Evolutionary conservation across 495 filamentous ascomycete genomes (phyloP).

Genomic region (Mycothermus thermophilus): DNA sequence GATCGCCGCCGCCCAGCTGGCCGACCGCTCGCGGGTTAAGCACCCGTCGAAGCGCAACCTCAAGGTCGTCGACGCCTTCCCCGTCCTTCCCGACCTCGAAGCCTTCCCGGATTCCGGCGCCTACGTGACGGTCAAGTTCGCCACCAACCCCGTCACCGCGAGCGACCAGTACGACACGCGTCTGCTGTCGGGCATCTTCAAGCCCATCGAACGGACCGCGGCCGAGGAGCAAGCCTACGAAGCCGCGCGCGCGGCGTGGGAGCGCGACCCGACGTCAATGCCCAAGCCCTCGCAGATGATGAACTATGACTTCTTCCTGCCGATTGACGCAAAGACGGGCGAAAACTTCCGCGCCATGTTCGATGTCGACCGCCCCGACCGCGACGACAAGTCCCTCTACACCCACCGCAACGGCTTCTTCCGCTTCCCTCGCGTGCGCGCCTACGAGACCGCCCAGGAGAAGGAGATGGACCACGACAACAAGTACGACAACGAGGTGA

Average conservation of each 20-base stretch:
- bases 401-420: constrained; percentile 43
- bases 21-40: constrained; percentile 59
- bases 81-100: constrained; percentile 76
- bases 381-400: constrained; percentile 54
- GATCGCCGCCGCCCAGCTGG: constrained; percentile 48
- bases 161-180: constrained; percentile 56
- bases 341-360: constrained; percentile 60
- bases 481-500: constrained; percentile 43
- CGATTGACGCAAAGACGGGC: constrained; percentile 40
- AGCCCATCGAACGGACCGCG: constrained; percentile 42
- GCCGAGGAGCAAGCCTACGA: constrained; percentile 38
- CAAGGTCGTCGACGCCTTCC: constrained; percentile 63
- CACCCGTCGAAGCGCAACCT: constrained; percentile 75
- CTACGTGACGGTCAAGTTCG: constrained; percentile 81
- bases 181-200: constrained; percentile 65
- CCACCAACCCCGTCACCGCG: constrained; percentile 57
- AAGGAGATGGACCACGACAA: constrained; percentile 50
- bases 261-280: constrained; percentile 46
- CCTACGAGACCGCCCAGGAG: constrained; percentile 68
- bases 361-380: constrained; percentile 51
- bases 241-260: constrained; percentile 43
- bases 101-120: constrained; percentile 76
- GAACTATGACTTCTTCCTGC: constrained; percentile 74
- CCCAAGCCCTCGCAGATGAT: constrained; percentile 48
- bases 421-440: constrained; percentile 61